Base-by-base conservation (phyloP, 768 basidiomycete genomes). In the Suillus ampliporus region DNA sequence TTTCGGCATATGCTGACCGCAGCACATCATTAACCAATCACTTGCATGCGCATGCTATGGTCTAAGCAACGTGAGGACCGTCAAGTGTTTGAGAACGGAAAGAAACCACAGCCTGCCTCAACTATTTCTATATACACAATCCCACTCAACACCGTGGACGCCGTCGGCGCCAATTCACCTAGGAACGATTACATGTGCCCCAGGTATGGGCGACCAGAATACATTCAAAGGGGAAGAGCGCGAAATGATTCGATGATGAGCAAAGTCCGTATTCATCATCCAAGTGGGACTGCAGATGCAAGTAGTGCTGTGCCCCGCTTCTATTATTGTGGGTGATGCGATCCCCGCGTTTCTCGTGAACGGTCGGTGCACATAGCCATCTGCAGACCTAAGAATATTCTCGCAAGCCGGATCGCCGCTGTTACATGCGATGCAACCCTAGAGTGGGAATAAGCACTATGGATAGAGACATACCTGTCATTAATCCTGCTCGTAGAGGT, bases 91-190 rank as follows among this genome's bases (percentile, higher is more conserved):
- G 19, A n/a, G 31, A 21, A 9, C 51, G 34, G 51, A n/a, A 51
- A 35, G 19, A 35, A 10, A 54, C 10, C 23, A 11, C 35, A 28
- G 37, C 23, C 26, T 19, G 13, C 23, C 21, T 47, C 46, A 26
- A 5, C 15, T 56, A 56, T 56, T 56, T 56, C 38, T 40, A 56
- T 56, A 17, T 23, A 35, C 37, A 40, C 7, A 56, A 21, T 56
- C 37, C 21, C 23, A 54, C 52, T 8, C 35, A 37, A 2, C 15
- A 23, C 8, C 15, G 35, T 4, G 15, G 52, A 53, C 35, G 31
- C 51, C 31, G 31, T 52, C n/a, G 21, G 51, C 34, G n/a, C 19
- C 51, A 34, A 52, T n/a, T 34, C 11, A 3, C 19, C 11, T 1
- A 52, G 19, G 19, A 21, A 19, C 11, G 9, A 7, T 23, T 17